Evolutionary conservation across 2,329 filamentous ascomycete genomes (phyloP), one percentile per base, ranked within the genome.

Genomic region (Fusarium graminum): DNA sequence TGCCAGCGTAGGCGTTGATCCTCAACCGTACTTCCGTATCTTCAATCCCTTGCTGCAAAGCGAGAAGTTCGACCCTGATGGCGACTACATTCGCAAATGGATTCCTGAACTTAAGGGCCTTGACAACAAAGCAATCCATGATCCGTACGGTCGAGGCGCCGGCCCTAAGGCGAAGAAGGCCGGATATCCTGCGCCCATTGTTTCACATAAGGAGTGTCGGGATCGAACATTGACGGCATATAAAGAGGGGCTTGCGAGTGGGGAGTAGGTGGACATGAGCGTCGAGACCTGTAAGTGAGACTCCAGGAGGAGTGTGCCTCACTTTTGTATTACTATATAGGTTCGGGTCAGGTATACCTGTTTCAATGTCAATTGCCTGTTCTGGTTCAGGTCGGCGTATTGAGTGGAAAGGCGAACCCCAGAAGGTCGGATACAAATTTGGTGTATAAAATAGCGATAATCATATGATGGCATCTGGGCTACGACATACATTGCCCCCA

Each of bases 11-110:
- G 91, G 92, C 2, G 91, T 93, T 8, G 92, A 96, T 76, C 91
- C 92, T 2, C 92, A 97, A 77, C 93, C 93, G 0, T 97, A 96
- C 75, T 97, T 97, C 66, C 85, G 93, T 8, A 91, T 97, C 50
- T 97, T 97, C 79, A 97, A 96, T 72, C 93, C 93, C 1, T 75
- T 93, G 42, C 79, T 92, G 17, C 93, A 97, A 80, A 92, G 90
- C 69, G 92, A 95, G 82, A 94, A 91, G 77, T 97, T 96, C 70
- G 93, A 97, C 74, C 81, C 85, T 0, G 82, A 90, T 0, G 94
- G 93, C 0, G 86, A 88, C 16, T 97, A 94, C 75, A 96, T 97
- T 55, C 84, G 91, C 36, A 87, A 87, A 59, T 97, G 93, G 93
- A 82, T 97, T 10, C 89, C 89, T 0, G 93, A 97, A 78, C 79